Evolutionary conservation across 2,329 filamentous ascomycete genomes (phyloP).

Genomic region (Neofusicoccum umdonicola): DNA sequence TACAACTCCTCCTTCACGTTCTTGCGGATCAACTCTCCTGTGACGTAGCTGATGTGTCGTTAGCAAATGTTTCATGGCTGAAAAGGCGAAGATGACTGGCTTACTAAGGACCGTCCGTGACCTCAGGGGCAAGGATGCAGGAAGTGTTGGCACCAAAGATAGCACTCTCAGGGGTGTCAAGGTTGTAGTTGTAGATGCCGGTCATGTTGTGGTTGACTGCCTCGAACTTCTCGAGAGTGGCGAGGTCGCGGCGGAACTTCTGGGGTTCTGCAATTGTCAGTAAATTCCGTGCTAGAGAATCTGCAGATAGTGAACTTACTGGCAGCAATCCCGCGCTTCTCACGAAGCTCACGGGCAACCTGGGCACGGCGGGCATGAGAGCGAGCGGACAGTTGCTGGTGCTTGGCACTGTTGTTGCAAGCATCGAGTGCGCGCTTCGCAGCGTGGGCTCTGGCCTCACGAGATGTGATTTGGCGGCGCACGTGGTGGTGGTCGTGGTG

Average conservation of each 20-base stretch:
- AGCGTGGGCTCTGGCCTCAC: constrained; percentile 23
- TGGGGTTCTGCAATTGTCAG: constrained; percentile 20
- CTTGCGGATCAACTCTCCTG: constrained; percentile 52
- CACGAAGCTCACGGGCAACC: constrained; percentile 22
- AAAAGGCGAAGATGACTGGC: neutral
- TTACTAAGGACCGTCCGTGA: constrained; percentile 32
- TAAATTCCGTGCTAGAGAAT: neutral
- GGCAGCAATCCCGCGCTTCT: constrained; percentile 27
- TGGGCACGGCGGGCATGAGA: constrained; percentile 24
- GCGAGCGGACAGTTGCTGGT: constrained; percentile 24
- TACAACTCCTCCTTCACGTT: constrained; percentile 48
- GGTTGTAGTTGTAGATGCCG: constrained; percentile 24
- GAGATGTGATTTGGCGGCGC: constrained; percentile 30
- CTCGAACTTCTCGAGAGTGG: constrained; percentile 30
- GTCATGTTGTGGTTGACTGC: constrained; percentile 32
- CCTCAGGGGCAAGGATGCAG: constrained; percentile 35
- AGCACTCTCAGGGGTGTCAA: constrained; percentile 24
- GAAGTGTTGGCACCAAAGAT: constrained; percentile 34
- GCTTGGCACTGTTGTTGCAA: constrained; percentile 24
- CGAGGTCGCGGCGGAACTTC: constrained; percentile 29
- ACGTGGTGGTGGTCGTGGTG: constrained; percentile 30
- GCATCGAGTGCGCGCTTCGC: constrained; percentile 24
- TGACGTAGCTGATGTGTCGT: constrained; percentile 32
- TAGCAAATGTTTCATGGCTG: neutral
- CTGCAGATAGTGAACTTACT: constrained; percentile 12